Conservation (phyloP, 495 filamentous ascomycete species). For the Venustampulla echinocandica region DNA sequence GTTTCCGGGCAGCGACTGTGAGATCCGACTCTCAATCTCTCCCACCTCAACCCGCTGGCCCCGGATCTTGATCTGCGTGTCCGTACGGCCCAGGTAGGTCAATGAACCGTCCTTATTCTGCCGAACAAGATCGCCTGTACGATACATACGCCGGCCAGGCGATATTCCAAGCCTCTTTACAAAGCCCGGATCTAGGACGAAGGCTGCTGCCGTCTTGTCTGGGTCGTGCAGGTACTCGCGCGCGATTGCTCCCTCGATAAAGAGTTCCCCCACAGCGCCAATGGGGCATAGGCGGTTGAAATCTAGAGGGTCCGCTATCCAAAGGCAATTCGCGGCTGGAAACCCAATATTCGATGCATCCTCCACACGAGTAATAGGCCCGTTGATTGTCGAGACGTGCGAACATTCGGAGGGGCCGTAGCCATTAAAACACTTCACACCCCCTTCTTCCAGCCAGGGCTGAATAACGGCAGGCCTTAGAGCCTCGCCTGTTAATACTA, state of each 20-base stretch:
- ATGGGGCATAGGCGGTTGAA: slow-evolving; percentile 44
- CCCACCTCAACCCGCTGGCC: slow-evolving; percentile 28
- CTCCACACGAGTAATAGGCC: not conserved
- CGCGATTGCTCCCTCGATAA: slow-evolving; percentile 50
- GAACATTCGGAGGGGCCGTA: not conserved
- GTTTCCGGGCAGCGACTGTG: slow-evolving; percentile 26
- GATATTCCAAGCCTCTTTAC: not conserved
- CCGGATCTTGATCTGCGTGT: slow-evolving; percentile 26
- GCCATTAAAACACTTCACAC: not conserved
- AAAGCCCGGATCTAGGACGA: slow-evolving; percentile 24
- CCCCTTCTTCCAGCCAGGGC: not conserved
- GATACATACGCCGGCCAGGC: slow-evolving; percentile 42
- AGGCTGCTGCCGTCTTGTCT: slow-evolving; percentile 13
- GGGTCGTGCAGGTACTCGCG: slow-evolving; percentile 36
- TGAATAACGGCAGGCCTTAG: not conserved
- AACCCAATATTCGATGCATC: slow-evolving; percentile 10
- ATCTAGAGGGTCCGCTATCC: slow-evolving; percentile 30
- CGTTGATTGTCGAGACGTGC: too few relatives aligned
- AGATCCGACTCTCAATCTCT: slow-evolving; percentile 42
- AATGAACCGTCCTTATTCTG: slow-evolving; percentile 34
- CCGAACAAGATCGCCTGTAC: slow-evolving; percentile 26
- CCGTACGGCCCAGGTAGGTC: slow-evolving; percentile 22
- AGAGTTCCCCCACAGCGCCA: slow-evolving; percentile 51
- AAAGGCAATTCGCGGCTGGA: slow-evolving; percentile 22
- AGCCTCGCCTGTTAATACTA: slow-evolving; percentile 43